Percentiles rank a stretch among this genome's conserved stretches.
phyloP scores from a whole-genome alignment of 108 stramenopile species.

The Conticribra weissflogii region DNA sequence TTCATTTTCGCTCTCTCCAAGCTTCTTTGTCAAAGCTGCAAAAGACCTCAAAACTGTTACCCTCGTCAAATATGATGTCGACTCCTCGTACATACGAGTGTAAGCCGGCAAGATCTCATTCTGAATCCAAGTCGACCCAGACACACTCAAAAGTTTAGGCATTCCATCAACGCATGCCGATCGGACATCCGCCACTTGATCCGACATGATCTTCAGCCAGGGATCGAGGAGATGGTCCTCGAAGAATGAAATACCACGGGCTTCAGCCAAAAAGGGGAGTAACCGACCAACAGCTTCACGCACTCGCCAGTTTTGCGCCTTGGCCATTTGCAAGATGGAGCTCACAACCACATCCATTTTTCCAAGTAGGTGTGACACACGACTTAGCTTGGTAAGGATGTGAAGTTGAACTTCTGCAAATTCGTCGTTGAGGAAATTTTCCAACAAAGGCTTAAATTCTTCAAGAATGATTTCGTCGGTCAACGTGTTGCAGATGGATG shows the following conservation, averaged over 20 bases:
- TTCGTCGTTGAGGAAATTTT: slow-evolving; percentile 87
- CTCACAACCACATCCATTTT: slow-evolving; percentile 83
- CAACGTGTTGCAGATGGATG: slow-evolving; percentile 59
- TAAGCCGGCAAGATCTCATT: slow-evolving; percentile 73
- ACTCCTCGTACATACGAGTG: slow-evolving; percentile 72
- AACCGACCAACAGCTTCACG: slow-evolving; percentile 77
- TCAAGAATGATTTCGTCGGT: slow-evolving; percentile 80
- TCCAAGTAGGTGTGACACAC: slow-evolving; percentile 75
- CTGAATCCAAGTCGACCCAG: slow-evolving; percentile 81
- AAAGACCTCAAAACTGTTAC: slow-evolving; percentile 81
- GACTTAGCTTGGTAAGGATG: slow-evolving; percentile 83
- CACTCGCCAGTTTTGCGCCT: slow-evolving; percentile 87
- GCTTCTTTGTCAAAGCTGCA: slow-evolving; percentile 55
- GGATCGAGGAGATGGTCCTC: slow-evolving; percentile 76
- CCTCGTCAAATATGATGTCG: slow-evolving; percentile 74
- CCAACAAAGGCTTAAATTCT: slow-evolving; percentile 79
- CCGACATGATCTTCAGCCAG: slow-evolving; percentile 83
- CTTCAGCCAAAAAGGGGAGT: slow-evolving; percentile 85
- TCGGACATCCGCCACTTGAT: slow-evolving; percentile 83
- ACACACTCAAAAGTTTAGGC: slow-evolving; percentile 70
- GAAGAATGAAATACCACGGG: slow-evolving; percentile 81
- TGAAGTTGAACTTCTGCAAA: slow-evolving; percentile 91
- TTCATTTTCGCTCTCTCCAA: slow-evolving; percentile 36
- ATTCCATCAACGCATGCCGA: slow-evolving; percentile 76
- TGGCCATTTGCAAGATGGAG: slow-evolving; percentile 82